phyloP scores from a whole-genome alignment of 2,329 filamentous ascomycete genomes.

The Lecanicillium sp. region DNA sequence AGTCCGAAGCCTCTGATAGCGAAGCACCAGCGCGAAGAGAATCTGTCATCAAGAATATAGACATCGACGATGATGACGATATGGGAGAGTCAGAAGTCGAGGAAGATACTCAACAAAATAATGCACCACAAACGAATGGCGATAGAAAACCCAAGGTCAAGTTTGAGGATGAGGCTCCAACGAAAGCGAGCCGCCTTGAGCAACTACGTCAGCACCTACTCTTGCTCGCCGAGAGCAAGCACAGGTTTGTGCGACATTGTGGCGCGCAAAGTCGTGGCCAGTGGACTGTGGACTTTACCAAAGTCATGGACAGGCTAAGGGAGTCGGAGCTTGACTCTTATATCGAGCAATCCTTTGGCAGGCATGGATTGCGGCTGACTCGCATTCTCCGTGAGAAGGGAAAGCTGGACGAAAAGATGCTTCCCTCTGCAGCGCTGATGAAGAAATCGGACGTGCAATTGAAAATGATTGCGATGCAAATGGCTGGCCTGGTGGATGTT shows the following conservation, averaged over 20 bases:
- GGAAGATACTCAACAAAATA: conserved; percentile 27
- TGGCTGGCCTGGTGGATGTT: conserved; percentile 77
- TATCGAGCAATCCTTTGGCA: conserved; percentile 69
- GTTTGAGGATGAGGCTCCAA: conserved; percentile 38
- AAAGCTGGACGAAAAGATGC: conserved; percentile 88
- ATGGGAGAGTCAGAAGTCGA: conserved; percentile 22
- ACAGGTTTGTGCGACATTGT: conserved; percentile 60
- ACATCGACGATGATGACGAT: conserved; percentile 15
- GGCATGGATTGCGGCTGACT: conserved; percentile 70
- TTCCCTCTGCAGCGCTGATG: conserved; percentile 74
- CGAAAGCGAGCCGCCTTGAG: conserved; percentile 39
- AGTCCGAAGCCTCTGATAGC: conserved; percentile 18
- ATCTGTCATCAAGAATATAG: conserved; percentile 1
- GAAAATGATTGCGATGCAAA: conserved; percentile 77
- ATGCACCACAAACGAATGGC: conserved; percentile 25
- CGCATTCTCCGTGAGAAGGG: conserved; percentile 80
- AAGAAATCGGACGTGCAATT: conserved; percentile 77
- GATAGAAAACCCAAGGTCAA: conserved; percentile 35
- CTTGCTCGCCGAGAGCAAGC: conserved; percentile 60
- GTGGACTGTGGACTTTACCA: conserved; percentile 80
- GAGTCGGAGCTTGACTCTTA: conserved; percentile 75
- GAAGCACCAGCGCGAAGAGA: conserved; percentile 7
- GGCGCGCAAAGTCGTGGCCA: conserved; percentile 56
- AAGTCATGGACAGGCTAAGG: conserved; percentile 60
- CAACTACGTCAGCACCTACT: conserved; percentile 66